phyloP scores from a whole-genome alignment of 169 alveolate genomes.

The Eimeria falciformis region DNA sequence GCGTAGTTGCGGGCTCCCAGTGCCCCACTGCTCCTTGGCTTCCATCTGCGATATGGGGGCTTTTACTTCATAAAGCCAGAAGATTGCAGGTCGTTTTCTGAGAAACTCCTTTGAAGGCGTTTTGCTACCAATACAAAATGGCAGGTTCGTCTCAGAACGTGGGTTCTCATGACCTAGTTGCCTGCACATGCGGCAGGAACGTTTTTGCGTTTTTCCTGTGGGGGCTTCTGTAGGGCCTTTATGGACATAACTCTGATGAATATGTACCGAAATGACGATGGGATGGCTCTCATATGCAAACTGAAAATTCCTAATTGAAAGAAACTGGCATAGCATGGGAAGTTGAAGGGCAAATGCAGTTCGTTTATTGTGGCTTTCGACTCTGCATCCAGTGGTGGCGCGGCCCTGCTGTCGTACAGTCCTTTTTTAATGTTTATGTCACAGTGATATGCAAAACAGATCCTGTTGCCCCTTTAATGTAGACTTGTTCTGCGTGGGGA shows the following conservation, averaged over 20 bases:
- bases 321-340: no score
- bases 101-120: slow-evolving; percentile 66
- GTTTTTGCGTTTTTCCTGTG: no score
- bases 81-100: slow-evolving; percentile 60
- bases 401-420: not conserved
- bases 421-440: not conserved
- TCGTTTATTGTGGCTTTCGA: not conserved
- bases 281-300: not conserved
- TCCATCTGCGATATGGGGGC: slow-evolving; percentile 31
- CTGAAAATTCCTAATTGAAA: not conserved
- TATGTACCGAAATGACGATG: not conserved
- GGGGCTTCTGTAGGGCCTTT: not conserved
- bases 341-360: not conserved
- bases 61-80: not conserved
- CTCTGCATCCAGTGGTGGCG: not conserved
- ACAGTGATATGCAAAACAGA: not conserved
- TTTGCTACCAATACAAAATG: slow-evolving; percentile 54
- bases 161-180: not conserved
- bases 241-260: not conserved
- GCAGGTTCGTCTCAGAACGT: slow-evolving; percentile 40
- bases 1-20: not conserved
- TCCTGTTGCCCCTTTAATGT: not conserved
- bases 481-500: not conserved
- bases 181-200: not conserved
- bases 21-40: slow-evolving; percentile 63